phyloP scores from a whole-genome alignment of 768 basidiomycete genomes.

The Russula earlei region DNA sequence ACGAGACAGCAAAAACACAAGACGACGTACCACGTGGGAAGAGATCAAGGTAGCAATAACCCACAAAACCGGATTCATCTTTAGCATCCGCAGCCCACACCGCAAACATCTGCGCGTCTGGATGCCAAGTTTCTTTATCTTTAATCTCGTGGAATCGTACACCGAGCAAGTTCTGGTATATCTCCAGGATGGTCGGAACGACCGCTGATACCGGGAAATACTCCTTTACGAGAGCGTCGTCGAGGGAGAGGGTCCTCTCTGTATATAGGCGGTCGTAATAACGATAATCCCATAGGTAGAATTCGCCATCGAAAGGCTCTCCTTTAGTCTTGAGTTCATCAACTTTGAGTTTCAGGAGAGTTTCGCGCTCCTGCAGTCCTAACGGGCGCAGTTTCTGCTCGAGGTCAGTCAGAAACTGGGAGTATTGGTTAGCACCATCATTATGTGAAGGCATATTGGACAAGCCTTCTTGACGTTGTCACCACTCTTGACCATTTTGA shows the following conservation, averaged over 20 bases:
- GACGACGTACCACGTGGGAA: slow-evolving; percentile 60
- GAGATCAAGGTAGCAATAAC: slow-evolving; percentile 82
- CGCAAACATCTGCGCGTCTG: slow-evolving; percentile 77
- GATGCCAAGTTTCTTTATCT: slow-evolving; percentile 70
- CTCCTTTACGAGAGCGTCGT: slow-evolving; percentile 75
- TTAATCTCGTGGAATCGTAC: slow-evolving; percentile 49
- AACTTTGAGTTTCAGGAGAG: slow-evolving; percentile 63
- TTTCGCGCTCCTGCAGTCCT: slow-evolving; percentile 54
- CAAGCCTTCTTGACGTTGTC: slow-evolving; percentile 48
- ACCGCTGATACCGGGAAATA: slow-evolving; percentile 84
- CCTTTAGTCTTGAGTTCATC: slow-evolving; percentile 56
- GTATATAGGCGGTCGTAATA: slow-evolving; percentile 60
- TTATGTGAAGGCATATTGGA: background rate
- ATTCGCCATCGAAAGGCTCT: slow-evolving; percentile 56
- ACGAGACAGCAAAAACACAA: background rate
- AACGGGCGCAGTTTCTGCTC: slow-evolving; percentile 65
- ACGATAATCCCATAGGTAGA: slow-evolving; percentile 82
- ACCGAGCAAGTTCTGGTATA: slow-evolving; percentile 76
- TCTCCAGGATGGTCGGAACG: slow-evolving; percentile 70
- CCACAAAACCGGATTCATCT: slow-evolving; percentile 63
- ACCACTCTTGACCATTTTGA: slow-evolving; percentile 76
- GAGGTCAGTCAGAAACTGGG: slow-evolving; percentile 70
- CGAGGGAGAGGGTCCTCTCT: slow-evolving; percentile 57
- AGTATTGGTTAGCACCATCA: background rate
- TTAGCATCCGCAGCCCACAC: slow-evolving; percentile 78